Percentiles rank a stretch among this genome's conserved stretches.
phyloP scores from a whole-genome alignment of 2,329 filamentous ascomycete species.

The Emmonsia crescens region DNA sequence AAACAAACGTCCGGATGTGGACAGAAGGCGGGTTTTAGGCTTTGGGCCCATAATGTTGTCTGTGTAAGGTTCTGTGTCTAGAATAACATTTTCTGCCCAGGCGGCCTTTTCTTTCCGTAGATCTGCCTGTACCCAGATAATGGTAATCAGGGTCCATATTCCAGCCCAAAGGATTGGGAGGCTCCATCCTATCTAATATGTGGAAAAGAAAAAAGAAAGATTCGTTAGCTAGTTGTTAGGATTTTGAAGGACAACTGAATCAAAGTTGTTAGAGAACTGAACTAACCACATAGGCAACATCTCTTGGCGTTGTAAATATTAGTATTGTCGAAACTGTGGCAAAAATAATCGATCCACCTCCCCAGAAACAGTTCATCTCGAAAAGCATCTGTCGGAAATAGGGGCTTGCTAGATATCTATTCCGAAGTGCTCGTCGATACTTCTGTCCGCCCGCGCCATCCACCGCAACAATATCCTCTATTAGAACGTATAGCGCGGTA shows the following conservation, averaged over 20 bases:
- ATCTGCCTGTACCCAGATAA: slow-evolving; percentile 37
- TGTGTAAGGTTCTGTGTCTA: slow-evolving; percentile 27
- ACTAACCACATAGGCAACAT: slow-evolving; percentile 39
- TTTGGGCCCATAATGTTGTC: slow-evolving; percentile 29
- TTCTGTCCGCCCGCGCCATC: slow-evolving; percentile 50
- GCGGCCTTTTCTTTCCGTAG: slow-evolving; percentile 35
- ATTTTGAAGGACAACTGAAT: too few species aligned
- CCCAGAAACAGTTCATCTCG: slow-evolving; percentile 49
- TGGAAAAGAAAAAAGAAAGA: neutral
- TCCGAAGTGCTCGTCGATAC: slow-evolving; percentile 42
- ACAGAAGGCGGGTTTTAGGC: slow-evolving; percentile 28
- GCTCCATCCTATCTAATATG: slow-evolving; percentile 29
- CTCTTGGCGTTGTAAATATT: slow-evolving; percentile 38
- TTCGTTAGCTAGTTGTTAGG: neutral
- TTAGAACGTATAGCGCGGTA: slow-evolving; percentile 53
- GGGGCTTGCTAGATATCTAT: slow-evolving; percentile 44
- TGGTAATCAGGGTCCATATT: slow-evolving; percentile 36
- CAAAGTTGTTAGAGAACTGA: neutral
- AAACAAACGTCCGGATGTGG: slow-evolving; percentile 14
- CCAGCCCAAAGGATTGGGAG: slow-evolving; percentile 34
- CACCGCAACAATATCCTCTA: slow-evolving; percentile 58
- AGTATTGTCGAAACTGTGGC: slow-evolving; percentile 39
- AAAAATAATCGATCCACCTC: slow-evolving; percentile 38
- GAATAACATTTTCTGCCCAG: slow-evolving; percentile 27
- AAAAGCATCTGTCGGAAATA: slow-evolving; percentile 45